Base-by-base conservation (phyloP, 495 filamentous ascomycete genomes). In the Penicillium simplicissimum region DNA sequence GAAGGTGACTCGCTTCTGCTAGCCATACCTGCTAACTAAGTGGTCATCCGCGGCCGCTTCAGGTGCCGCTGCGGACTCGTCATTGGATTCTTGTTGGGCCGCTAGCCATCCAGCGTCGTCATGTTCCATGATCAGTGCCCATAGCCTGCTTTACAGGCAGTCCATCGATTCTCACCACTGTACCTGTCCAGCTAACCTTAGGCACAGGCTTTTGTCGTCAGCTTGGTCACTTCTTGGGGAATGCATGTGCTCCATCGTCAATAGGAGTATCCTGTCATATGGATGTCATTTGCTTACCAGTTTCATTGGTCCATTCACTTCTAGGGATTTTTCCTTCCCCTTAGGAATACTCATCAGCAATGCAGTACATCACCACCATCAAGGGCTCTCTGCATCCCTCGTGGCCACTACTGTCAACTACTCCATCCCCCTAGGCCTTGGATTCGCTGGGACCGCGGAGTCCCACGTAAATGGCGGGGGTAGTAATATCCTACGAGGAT, bases 371-470 rank as follows among this genome's bases (percentile, higher is more conserved):
- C 78, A 77, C 38, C 77, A 87, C 55, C 82, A 89, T 64, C 87
- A 91, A 68, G 88, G 88, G 8, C 75, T 88, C 10, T 82, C 83
- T 1, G 85, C 83, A 0, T 81, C 77, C 17, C 68, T 90, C 43
- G 81, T 88, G 19, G 85, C 77, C 45, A 88, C 85, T 0, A 74
- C 81, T 2, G 80, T 88, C 52, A 85, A 88, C 61, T 90, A 89
- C 59, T 79, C 74, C 42, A 85, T 88, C 52, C 82, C 80, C 3
- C 58, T 88, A 23, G 85, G 84, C 0, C 72, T 90, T 8, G 87
- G 86, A 0, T 71, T 90, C 58, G 86, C 86, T 0, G 85, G 85
- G 5, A 88, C 85, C 0, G 76, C 87, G 21, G 82, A 90, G 65
- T 66, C 65, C 0, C 67, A 82, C 19, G 73, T 84, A 14, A 82